These are phyloP conservation scores for Penicillium ochrochloron DNA, from an alignment of 495 filamentous ascomycete genomes.

Conservation along the genomic window DNA sequence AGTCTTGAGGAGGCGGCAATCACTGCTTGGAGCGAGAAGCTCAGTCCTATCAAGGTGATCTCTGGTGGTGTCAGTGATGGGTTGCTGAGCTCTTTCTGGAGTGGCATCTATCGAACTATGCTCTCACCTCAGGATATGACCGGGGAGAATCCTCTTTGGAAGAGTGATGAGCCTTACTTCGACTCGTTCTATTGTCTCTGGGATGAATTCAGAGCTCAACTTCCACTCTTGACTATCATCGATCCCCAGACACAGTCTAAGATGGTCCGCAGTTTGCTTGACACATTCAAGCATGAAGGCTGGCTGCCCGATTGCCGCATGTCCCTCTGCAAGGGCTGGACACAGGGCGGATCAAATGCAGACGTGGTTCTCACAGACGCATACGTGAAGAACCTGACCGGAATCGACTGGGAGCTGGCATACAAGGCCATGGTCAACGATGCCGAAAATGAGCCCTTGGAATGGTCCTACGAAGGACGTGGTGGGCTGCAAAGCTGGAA, in stretches of 20 bases:
- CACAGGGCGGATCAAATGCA: slow-evolving; percentile 79
- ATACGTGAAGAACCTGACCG: slow-evolving; percentile 67
- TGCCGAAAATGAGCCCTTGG: slow-evolving; percentile 73
- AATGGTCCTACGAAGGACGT: slow-evolving; percentile 73
- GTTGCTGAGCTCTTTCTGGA: slow-evolving; percentile 67
- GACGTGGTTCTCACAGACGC: slow-evolving; percentile 72
- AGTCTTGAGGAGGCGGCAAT: slow-evolving; percentile 53
- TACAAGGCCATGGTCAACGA: slow-evolving; percentile 77
- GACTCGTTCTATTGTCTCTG: slow-evolving; percentile 79
- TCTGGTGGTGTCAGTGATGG: slow-evolving; percentile 56
- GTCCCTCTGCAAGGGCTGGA: slow-evolving; percentile 70
- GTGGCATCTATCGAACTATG: slow-evolving; percentile 73
- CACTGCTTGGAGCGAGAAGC: slow-evolving; percentile 63
- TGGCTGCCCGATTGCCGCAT: slow-evolving; percentile 74
- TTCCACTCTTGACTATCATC: slow-evolving; percentile 70
- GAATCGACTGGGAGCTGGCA: slow-evolving; percentile 70
- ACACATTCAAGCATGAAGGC: slow-evolving; percentile 72
- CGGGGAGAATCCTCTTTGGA: slow-evolving; percentile 76
- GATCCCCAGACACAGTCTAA: slow-evolving; percentile 66
- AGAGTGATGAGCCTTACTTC: slow-evolving; percentile 74
- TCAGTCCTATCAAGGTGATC: slow-evolving; percentile 61
- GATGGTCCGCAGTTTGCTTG: slow-evolving; percentile 71
- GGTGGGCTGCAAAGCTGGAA: slow-evolving; percentile 75
- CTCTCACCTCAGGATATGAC: slow-evolving; percentile 79
- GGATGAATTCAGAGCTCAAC: slow-evolving; percentile 74